phyloP scores from a whole-genome alignment of 306 rosid species.

The Lupinus albus region DNA sequence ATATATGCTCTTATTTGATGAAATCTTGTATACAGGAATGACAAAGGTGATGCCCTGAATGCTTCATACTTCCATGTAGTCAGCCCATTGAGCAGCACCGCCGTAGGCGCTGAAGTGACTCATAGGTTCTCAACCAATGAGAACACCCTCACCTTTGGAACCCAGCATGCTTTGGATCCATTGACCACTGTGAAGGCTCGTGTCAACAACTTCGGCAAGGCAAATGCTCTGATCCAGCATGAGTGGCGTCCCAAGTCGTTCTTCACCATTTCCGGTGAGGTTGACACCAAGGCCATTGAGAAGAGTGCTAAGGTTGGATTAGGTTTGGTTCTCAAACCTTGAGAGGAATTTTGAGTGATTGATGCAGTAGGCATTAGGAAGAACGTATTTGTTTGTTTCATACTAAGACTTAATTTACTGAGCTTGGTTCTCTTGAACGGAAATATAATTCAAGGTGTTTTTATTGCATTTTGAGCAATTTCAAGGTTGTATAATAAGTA shows the following conservation, averaged over 20 bases:
- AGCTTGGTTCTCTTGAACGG: conserved; percentile 33
- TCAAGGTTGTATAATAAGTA: conserved; percentile 46
- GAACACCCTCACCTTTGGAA: conserved; percentile 76
- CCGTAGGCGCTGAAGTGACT: conserved; percentile 81
- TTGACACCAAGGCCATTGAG: conserved; percentile 83
- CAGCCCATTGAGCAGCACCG: conserved; percentile 60
- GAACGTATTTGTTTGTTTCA: conserved; percentile 40
- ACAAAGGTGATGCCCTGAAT: conserved; percentile 71
- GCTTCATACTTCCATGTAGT: conserved; percentile 80
- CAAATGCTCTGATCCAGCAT: conserved; percentile 82
- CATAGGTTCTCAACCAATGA: conserved; percentile 70
- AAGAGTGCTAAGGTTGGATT: conserved; percentile 87
- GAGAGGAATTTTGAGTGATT: conserved; percentile 42
- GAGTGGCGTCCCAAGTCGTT: conserved; percentile 94
- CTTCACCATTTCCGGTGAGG: conserved; percentile 87
- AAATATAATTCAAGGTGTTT: conserved; percentile 32
- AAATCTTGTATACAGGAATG: conserved; percentile 57
- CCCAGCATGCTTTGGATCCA: conserved; percentile 79
- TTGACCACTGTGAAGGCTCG: conserved; percentile 75
- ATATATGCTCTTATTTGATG: conserved; percentile 17
- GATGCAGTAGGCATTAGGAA: conserved; percentile 47
- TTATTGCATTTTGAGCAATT: conserved; percentile 35
- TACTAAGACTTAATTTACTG: conserved; percentile 37
- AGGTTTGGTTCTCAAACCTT: conserved; percentile 86
- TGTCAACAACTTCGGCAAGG: conserved; percentile 72